Evolutionary conservation across 108 stramenopile genomes (phyloP), one percentile per base, ranked within the genome.

Genomic region (Pseudonitzschia multiseries): DNA sequence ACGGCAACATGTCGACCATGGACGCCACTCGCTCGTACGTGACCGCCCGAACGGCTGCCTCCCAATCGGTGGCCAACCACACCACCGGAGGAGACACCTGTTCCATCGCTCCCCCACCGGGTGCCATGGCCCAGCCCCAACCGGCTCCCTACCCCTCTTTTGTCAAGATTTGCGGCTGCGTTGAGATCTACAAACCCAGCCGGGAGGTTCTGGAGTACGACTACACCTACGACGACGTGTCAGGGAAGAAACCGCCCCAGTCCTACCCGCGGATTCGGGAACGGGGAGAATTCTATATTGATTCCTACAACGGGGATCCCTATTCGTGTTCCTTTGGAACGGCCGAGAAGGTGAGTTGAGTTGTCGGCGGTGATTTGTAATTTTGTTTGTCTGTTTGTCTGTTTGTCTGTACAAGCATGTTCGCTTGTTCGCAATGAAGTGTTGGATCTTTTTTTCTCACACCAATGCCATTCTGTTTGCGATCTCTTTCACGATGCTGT

Each of bases 271-370:
- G 84, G 31, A 86, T 86, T 71, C 71, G 84, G 44, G 78, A 82
- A 26, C 71, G 84, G 24, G 84, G 84, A 29, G 84, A 86, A 53
- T 86, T 79, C 61, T 88, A 88, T 65, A 81, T 79, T 33, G 87
- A 88, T 73, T 74, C 72, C 66, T 88, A 74, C 76, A 88, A 88
- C 69, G 83, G 80, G 44, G 75, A 83, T 68, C 77, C 87, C 28
- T 85, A 83, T 84, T 60, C 63, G 51, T 85, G 83, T 64, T 63
- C 74, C 27, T 78, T 86, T 70, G 87, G 87, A 10, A 88, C 87
- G 20, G 56, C 76, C 24, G 87, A 88, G 64, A 53, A 75, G 77
- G 82, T 83, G 69, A 69, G 83, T 75, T 4, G 42, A 42, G 46
- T 48, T 5, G 13, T 48, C 18, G 46, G 46, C n/a, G n/a, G n/a